Conservation (phyloP, 176 grass and related monocot genomes). For the Melocanna baccifera region DNA sequence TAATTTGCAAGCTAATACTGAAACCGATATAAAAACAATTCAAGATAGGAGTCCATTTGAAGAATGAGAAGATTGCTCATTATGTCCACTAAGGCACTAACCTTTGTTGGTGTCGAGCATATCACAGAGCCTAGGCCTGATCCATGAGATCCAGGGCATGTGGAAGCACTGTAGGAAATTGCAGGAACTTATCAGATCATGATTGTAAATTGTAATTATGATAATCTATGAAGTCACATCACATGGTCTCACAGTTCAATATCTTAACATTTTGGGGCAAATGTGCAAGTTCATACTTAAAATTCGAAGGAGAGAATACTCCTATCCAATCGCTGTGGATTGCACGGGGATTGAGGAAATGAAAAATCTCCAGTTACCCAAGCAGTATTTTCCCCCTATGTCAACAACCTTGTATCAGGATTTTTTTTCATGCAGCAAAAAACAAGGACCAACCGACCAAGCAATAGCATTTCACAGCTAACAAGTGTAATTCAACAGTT, state of each 20-base stretch:
- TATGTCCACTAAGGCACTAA: constrained; percentile 20
- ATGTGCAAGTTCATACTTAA: constrained; percentile 48
- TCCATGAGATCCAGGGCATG: constrained; percentile 42
- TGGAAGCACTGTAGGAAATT: constrained; percentile 48
- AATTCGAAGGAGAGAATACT: constrained; percentile 81
- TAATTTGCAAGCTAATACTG: constrained; percentile 82
- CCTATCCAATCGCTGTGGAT: constrained; percentile 69
- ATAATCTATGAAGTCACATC: not conserved
- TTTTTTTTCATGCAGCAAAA: too few species aligned
- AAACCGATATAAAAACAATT: not conserved
- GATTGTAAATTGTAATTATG: not conserved
- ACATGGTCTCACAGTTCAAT: not conserved
- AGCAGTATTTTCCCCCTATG: too few species aligned
- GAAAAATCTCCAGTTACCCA: too few species aligned
- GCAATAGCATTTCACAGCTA: too few species aligned
- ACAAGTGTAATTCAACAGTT: too few species aligned
- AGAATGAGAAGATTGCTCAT: not conserved
- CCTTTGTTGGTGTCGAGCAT: constrained; percentile 85
- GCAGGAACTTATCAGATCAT: not conserved
- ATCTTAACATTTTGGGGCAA: not conserved
- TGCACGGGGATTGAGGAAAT: constrained; percentile 39
- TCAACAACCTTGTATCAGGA: too few species aligned
- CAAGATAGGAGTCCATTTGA: not conserved
- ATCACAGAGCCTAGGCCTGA: constrained; percentile 52
- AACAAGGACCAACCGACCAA: too few species aligned